phyloP scores from a whole-genome alignment of 2,329 filamentous ascomycete genomes.

The Drechslerella coelobrocha region DNA sequence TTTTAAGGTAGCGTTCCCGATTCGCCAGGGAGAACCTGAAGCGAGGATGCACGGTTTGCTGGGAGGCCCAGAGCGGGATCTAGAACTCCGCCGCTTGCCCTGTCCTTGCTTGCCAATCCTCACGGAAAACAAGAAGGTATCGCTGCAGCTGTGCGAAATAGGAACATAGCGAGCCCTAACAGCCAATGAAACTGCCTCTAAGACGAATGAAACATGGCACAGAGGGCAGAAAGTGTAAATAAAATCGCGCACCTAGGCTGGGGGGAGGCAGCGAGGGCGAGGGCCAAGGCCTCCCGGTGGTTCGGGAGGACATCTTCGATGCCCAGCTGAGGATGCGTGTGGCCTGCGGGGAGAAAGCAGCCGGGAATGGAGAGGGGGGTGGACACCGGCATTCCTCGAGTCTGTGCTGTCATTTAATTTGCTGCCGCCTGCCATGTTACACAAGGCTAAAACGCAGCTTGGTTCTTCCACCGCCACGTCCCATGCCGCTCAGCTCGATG shows the following conservation, averaged over 20 bases:
- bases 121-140: background rate
- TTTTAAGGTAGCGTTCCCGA: constrained; percentile 29
- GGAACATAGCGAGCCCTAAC: background rate
- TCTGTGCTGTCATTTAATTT: constrained; percentile 5
- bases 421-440: constrained; percentile 20
- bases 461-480: background rate
- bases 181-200: background rate
- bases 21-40: constrained; percentile 26
- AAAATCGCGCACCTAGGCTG: background rate
- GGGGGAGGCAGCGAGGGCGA: background rate
- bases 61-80: constrained; percentile 22
- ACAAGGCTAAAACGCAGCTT: constrained; percentile 22
- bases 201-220: background rate
- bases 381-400: no score
- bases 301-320: no score
- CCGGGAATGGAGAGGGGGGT: background rate
- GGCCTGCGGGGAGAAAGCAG: background rate
- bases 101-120: background rate
- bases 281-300: background rate
- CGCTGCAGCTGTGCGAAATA: background rate
- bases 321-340: no score
- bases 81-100: constrained; percentile 17
- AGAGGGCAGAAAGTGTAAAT: no score
- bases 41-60: constrained; percentile 32
- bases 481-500: background rate